phyloP scores from a whole-genome alignment of 2,329 filamentous ascomycete species.

The Alternaria sp. region DNA sequence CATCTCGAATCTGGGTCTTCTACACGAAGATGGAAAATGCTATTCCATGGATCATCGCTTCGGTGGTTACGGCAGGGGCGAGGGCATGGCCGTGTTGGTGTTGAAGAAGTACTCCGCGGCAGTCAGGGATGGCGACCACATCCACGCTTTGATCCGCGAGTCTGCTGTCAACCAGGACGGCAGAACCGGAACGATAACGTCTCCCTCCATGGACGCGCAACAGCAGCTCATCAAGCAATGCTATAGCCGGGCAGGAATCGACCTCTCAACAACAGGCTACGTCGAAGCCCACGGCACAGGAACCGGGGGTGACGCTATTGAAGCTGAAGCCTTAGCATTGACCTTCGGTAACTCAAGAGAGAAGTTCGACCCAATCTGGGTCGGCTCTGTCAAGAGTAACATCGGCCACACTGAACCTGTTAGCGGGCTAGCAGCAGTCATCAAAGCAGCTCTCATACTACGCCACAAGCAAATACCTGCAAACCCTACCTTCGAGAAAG shows the following conservation, averaged over 20 bases:
- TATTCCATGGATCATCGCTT: not conserved
- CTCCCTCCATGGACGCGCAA: not conserved
- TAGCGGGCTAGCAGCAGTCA: constrained; percentile 7
- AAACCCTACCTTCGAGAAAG: not conserved
- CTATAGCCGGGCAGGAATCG: not conserved
- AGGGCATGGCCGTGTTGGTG: not conserved
- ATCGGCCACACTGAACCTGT: constrained; percentile 8
- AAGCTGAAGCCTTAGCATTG: constrained; percentile 5
- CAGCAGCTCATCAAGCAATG: not conserved
- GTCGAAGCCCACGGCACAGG: constrained; percentile 53
- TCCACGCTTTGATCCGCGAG: not conserved
- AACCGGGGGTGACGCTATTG: constrained; percentile 50
- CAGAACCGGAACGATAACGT: not conserved
- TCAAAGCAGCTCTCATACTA: constrained; percentile 2
- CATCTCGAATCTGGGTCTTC: not conserved
- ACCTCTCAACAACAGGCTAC: constrained; percentile 7
- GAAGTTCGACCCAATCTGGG: not conserved
- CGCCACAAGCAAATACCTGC: constrained; percentile 2
- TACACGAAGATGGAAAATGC: not conserved
- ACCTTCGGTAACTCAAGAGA: not conserved
- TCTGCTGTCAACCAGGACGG: constrained; percentile 1
- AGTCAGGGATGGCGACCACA: not conserved
- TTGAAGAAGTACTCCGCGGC: not conserved
- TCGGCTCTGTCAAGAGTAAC: constrained; percentile 14
- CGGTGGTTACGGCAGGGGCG: not conserved